Conservation (phyloP, 208 protist genomes). For the Leptomonas pyrrhocoris region DNA sequence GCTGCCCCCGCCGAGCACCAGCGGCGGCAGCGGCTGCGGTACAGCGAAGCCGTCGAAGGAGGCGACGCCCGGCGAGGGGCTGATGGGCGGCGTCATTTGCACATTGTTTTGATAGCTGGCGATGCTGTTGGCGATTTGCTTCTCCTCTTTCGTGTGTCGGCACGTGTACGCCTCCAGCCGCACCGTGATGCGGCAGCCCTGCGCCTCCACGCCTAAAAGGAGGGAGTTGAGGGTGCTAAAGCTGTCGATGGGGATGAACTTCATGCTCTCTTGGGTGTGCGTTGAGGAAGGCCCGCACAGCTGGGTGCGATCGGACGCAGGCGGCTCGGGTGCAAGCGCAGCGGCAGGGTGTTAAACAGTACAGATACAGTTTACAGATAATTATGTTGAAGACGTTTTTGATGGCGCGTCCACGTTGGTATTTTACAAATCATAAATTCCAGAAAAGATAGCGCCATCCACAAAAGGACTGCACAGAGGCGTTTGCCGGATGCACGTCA, state of each 20-base stretch:
- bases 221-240: slow-evolving; percentile 85
- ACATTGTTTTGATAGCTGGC: slow-evolving; percentile 55
- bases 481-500: no score
- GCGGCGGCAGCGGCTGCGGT: slow-evolving; percentile 34
- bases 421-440: no score
- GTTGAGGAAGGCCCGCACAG: background rate
- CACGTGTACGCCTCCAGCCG: slow-evolving; percentile 80
- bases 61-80: slow-evolving; percentile 12
- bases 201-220: slow-evolving; percentile 65
- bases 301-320: no score
- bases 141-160: slow-evolving; percentile 69
- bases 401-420: no score
- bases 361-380: background rate
- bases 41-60: slow-evolving; percentile 18
- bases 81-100: slow-evolving; percentile 60
- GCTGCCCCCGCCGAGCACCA: slow-evolving; percentile 14
- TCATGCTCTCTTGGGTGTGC: slow-evolving; percentile 37
- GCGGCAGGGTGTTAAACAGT: no score
- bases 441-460: no score
- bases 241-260: slow-evolving; percentile 73
- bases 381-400: no score
- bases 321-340: no score
- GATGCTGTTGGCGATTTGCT: slow-evolving; percentile 54
- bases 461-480: no score
- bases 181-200: slow-evolving; percentile 69